Evolutionary conservation across 202 grass and related monocot genomes (phyloP).

Genomic region (Schoenoplectus triqueter): DNA sequence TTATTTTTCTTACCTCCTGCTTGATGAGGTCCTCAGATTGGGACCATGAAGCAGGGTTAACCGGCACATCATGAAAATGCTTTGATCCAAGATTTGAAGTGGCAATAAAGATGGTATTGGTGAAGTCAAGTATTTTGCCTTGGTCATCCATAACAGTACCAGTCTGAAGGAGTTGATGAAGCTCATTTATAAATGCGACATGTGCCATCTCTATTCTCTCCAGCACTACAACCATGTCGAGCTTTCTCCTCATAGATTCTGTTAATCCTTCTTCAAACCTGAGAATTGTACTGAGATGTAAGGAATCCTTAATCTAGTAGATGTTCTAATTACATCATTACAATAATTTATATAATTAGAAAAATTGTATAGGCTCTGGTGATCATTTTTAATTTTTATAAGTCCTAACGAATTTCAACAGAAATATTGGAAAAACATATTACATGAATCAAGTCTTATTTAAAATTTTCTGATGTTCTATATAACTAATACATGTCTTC

Average conservation of each 20-base stretch:
- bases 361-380: neutral
- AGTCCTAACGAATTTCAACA: neutral
- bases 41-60: constrained; percentile 18
- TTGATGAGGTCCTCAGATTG: constrained; percentile 25
- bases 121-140: constrained; percentile 32
- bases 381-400: neutral
- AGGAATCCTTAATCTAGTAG: neutral
- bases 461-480: neutral
- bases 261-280: constrained; percentile 25
- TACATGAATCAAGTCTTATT: neutral
- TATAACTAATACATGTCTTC: neutral
- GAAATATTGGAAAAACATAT: neutral
- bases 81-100: constrained; percentile 41
- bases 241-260: neutral
- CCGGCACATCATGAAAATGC: neutral
- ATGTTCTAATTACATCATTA: neutral
- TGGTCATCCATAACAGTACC: constrained; percentile 27
- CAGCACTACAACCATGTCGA: constrained; percentile 19
- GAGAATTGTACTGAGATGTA: neutral
- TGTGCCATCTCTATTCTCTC: constrained; percentile 41
- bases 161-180: constrained; percentile 34
- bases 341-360: neutral
- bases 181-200: constrained; percentile 20
- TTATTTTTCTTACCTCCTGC: constrained; percentile 34
- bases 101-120: constrained; percentile 18